Base-by-base conservation (phyloP, 2,329 filamentous ascomycete species). In the Cladobotryum mycophilum region DNA sequence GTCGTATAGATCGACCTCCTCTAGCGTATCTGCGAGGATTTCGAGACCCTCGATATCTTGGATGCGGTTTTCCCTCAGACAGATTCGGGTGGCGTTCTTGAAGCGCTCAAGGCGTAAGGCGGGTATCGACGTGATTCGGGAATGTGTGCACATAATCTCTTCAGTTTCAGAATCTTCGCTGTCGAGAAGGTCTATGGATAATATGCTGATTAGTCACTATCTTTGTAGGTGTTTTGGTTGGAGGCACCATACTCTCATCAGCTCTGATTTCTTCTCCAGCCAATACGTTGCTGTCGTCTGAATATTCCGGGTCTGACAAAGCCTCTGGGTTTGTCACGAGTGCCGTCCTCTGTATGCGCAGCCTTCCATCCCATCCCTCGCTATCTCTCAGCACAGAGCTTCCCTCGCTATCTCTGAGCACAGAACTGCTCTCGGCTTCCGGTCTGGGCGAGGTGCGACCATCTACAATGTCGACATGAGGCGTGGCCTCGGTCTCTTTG, bases 1-100 rank as follows among this genome's bases (percentile, higher is more conserved):
- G 71, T 99, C 93, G 74, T 99, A 99, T 53, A 99, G 79, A 62
- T 99, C 93, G 46, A 99, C 79, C 53, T 99, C 93, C 61, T 81
- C 72, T 38, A 99, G 74, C 1, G 82, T 88, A 2, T 73, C 65
- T 34, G 82, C 82, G 48, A 95, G 71, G 35, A 70, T 69, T 4
- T 78, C 74, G 4, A 96, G 82, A 8, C 92, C 84, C 30, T 89
- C 82, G 66, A 97, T 88, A 45, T 82, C 75, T 56, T 87, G 78
- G 65, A 99, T 93, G 58, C 82, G 80, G 67, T 99, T 99, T 67
- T 99, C 92, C 45, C 93, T 89, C 17, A 99, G 84, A 65, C 92
- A 96, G 59, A 99, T 73, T 61, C 87, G 84, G 63, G 78, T 75
- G 22, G 90, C 78, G 49, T 88, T 81, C 53, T 76, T 79, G 72